Percentiles rank a stretch among this genome's conserved stretches.
phyloP scores from a whole-genome alignment of 2,329 filamentous ascomycete genomes.

The Xylariaceae sp. region DNA sequence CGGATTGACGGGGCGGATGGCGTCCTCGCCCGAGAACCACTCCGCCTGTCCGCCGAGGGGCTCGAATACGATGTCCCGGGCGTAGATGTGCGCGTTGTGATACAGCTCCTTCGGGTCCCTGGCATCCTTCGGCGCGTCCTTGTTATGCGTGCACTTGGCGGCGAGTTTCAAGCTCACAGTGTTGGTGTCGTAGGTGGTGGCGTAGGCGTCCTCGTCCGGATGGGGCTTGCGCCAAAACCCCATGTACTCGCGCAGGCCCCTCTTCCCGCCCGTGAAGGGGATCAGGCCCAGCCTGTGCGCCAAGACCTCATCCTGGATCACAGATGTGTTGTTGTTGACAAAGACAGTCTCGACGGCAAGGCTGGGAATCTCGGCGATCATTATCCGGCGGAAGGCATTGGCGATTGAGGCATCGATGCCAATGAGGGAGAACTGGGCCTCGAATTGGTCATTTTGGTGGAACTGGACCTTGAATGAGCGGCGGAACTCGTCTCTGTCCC shows the following conservation, averaged over 20 bases:
- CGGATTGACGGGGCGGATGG: slow-evolving; percentile 76
- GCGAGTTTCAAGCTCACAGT: slow-evolving; percentile 76
- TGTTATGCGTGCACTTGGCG: slow-evolving; percentile 75
- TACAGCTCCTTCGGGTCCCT: slow-evolving; percentile 81
- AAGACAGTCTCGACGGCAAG: slow-evolving; percentile 92
- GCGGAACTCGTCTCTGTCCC: slow-evolving; percentile 70
- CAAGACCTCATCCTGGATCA: slow-evolving; percentile 96
- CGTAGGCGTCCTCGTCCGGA: slow-evolving; percentile 57
- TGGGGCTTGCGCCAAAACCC: slow-evolving; percentile 73
- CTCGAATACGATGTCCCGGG: slow-evolving; percentile 69
- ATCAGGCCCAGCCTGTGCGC: slow-evolving; percentile 86
- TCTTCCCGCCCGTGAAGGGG: slow-evolving; percentile 74
- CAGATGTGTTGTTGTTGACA: slow-evolving; percentile 93
- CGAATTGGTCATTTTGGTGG: slow-evolving; percentile 73
- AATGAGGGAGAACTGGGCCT: slow-evolving; percentile 85
- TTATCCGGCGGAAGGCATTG: slow-evolving; percentile 94
- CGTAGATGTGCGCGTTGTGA: slow-evolving; percentile 79
- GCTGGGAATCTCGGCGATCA: slow-evolving; percentile 90
- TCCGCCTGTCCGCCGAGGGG: slow-evolving; percentile 69
- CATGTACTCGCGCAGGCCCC: slow-evolving; percentile 73
- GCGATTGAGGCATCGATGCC: slow-evolving; percentile 89
- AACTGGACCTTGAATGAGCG: slow-evolving; percentile 70
- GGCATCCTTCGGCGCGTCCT: slow-evolving; percentile 65
- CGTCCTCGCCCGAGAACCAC: slow-evolving; percentile 63
- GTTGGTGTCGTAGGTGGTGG: slow-evolving; percentile 72